Evolutionary conservation across 257 asterid genomes (phyloP), one percentile per base, ranked within the genome.

Genomic region (Ocimum tenuiflorum): DNA sequence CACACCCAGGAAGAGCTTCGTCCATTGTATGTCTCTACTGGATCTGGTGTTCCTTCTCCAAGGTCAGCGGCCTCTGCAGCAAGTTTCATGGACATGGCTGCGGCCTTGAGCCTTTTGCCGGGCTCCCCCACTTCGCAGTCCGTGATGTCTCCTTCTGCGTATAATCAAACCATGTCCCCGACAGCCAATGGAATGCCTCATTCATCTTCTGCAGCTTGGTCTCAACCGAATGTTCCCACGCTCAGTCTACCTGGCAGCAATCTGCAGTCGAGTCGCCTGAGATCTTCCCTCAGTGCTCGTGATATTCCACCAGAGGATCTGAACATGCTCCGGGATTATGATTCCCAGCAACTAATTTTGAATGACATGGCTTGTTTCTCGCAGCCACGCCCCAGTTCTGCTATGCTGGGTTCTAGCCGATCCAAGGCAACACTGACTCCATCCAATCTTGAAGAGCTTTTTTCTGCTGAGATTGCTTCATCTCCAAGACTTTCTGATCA

Each of bases 21-120:
- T 0, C 97, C 97, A 3, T 58, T 94, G 59, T 88, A 86, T 35
- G 95, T 82, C 63, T 88, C 97, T 8, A 89, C 97, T 58, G 96
- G 99, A 8, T 89, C 97, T 19, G 97, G 91, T 0, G 90, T 89
- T 58, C 96, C 95, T 45, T 94, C 99, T 36, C 97, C 99, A 1
- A 67, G 91, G 48, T 87, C 98, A 13, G 81, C 87, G 41, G 85
- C 95, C 13, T 75, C 91, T 0, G 85, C 91, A 6, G 85, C 95
- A 10, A 70, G 82, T 72, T 87, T 81, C 61, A 92, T 92, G 99
- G 99, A 92, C 74, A 85, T 89, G 95, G 91, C 99, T 55, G 77
- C 96, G 1, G 96, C 96, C 4, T 63, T 91, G 71, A 87, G 78
- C 61, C 83, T 85, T n/a, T 50, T 89, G 67, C 96, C 98, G 39